These are phyloP conservation scores for Thraustochytrium striatum DNA, from an alignment of 352 stramenopile species.

Conservation along the genomic window DNA sequence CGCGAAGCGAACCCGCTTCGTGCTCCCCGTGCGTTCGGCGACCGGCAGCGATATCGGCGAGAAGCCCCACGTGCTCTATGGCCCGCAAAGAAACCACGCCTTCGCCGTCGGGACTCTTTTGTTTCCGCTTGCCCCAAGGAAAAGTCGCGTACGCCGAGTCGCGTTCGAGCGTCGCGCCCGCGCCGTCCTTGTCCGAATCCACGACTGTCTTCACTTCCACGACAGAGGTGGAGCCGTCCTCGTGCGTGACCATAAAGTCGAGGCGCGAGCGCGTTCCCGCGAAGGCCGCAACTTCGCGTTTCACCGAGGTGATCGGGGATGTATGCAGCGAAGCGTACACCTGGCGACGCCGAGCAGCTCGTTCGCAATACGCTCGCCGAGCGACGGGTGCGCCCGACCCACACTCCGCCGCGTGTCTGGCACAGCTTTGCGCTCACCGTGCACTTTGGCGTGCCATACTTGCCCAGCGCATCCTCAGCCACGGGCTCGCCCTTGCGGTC, in stretches of 20 bases:
- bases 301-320: neutral
- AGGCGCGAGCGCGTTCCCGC: constrained; percentile 52
- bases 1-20: neutral
- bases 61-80: constrained; percentile 63
- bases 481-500: constrained; percentile 55
- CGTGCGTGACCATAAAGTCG: constrained; percentile 55
- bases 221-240: constrained; percentile 50
- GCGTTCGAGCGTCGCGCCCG: neutral
- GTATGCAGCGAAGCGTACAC: neutral
- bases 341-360: neutral
- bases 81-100: constrained; percentile 63
- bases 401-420: neutral
- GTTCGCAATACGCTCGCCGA: neutral
- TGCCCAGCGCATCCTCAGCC: constrained; percentile 50
- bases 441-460: constrained; percentile 55
- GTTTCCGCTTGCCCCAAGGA: constrained; percentile 59
- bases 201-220: constrained; percentile 60
- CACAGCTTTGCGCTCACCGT: constrained; percentile 55
- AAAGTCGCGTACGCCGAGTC: constrained; percentile 57
- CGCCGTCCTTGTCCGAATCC: constrained; percentile 50
- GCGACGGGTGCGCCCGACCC: constrained; percentile 20
- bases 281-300: neutral
- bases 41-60: constrained; percentile 29
- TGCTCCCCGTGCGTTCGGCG: neutral
- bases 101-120: constrained; percentile 62